Percentiles rank a stretch among this genome's conserved stretches.
These are phyloP conservation scores for Pholiota molesta DNA, from an alignment of 768 basidiomycete genomes.

Conservation along the genomic window DNA sequence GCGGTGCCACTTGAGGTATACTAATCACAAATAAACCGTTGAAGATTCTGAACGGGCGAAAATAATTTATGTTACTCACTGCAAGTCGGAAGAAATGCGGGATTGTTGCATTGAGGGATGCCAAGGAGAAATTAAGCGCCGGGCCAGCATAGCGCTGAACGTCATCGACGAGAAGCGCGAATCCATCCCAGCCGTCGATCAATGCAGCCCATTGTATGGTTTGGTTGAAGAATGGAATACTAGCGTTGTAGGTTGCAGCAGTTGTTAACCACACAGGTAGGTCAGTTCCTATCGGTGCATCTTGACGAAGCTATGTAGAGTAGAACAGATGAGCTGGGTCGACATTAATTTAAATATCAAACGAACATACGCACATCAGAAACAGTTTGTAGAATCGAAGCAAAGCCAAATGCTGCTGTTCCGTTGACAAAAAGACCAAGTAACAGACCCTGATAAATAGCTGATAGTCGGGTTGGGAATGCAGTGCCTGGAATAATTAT, in stretches of 20 bases:
- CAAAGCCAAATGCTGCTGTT: conserved; percentile 78
- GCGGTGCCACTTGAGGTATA: conserved; percentile 45
- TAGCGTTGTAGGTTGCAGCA: conserved; percentile 64
- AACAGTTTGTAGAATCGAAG: conserved; percentile 76
- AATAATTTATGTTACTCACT: conserved; percentile 45
- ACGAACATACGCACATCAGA: conserved; percentile 53
- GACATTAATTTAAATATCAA: conserved; percentile 2
- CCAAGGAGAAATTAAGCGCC: conserved; percentile 73
- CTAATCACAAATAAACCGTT: conserved; percentile 32
- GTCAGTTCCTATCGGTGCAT: conserved; percentile 69
- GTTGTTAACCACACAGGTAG: conserved; percentile 77
- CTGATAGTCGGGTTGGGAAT: conserved; percentile 80
- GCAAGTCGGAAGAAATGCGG: conserved; percentile 83
- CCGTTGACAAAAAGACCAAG: conserved; percentile 85
- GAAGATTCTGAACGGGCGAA: neutral
- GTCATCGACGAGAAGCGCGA: conserved; percentile 82
- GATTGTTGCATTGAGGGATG: conserved; percentile 56
- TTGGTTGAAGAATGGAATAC: conserved; percentile 56
- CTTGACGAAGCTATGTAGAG: conserved; percentile 59
- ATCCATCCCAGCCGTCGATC: conserved; percentile 70
- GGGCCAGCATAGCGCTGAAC: conserved; percentile 78
- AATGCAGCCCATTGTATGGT: conserved; percentile 58
- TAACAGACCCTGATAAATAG: conserved; percentile 80
- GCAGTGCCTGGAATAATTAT: conserved; percentile 76
- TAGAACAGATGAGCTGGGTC: conserved; percentile 4